Conservation (phyloP, 306 rosid genomes). For the Adenanthera pavonina region DNA sequence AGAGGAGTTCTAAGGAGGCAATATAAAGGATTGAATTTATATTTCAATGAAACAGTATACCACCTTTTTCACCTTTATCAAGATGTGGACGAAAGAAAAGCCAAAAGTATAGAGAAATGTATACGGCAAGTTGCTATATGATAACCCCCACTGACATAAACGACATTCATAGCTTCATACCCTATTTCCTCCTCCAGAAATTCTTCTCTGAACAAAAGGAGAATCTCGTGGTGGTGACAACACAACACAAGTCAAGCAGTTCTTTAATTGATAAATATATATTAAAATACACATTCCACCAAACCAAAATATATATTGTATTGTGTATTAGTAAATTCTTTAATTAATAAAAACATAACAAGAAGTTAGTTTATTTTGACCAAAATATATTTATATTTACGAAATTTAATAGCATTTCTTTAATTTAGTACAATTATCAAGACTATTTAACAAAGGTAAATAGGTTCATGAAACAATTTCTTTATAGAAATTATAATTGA, state of each 20-base stretch:
- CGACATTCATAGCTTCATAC: neutral
- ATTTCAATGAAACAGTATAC: slow-evolving; percentile 29
- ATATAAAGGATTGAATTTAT: slow-evolving; percentile 19
- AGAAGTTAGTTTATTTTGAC: neutral
- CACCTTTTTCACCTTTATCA: slow-evolving; percentile 33
- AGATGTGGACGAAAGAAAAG: slow-evolving; percentile 40
- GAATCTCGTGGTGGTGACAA: slow-evolving; percentile 42
- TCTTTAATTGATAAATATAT: neutral
- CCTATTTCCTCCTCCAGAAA: neutral
- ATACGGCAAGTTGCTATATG: neutral
- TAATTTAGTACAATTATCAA: neutral
- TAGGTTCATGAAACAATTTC: neutral
- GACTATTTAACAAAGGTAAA: neutral
- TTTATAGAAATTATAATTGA: neutral
- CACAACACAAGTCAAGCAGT: neutral
- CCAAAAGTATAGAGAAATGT: slow-evolving; percentile 39
- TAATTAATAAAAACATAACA: neutral
- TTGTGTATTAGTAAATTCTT: neutral
- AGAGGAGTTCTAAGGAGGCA: slow-evolving; percentile 12
- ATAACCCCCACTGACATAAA: neutral
- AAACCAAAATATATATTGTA: neutral
- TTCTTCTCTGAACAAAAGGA: slow-evolving; percentile 6
- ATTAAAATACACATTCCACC: neutral
- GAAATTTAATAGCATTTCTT: neutral
- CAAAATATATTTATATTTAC: neutral